Conservation (phyloP, 2,329 filamentous ascomycete genomes). For the Nothomitra cinnamomea region DNA sequence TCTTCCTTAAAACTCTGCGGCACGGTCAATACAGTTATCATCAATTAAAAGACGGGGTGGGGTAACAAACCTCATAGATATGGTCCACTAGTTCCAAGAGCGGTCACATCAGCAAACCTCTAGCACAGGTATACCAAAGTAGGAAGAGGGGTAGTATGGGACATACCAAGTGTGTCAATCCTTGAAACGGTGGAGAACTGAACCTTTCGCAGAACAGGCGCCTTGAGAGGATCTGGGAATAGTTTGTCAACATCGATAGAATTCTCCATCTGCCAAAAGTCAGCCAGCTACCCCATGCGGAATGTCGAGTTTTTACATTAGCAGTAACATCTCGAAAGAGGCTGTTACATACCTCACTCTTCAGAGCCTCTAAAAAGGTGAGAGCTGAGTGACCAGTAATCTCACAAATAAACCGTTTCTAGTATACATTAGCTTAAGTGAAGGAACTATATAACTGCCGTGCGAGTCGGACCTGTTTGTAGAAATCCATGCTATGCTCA, state of each 20-base stretch:
- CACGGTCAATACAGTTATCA: neutral
- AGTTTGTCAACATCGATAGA: conserved; percentile 78
- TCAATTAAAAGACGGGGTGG: neutral
- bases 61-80: conserved; percentile 27
- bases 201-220: conserved; percentile 74
- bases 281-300: neutral
- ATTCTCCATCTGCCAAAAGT: conserved; percentile 43
- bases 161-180: conserved; percentile 61
- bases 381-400: conserved; percentile 86
- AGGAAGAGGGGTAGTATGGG: neutral
- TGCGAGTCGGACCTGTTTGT: conserved; percentile 53
- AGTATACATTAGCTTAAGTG: conserved; percentile 2
- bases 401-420: conserved; percentile 86
- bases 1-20: conserved; percentile 60
- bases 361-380: conserved; percentile 80
- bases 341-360: conserved; percentile 58
- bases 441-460: neutral
- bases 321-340: neutral
- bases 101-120: neutral
- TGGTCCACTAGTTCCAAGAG: conserved; percentile 25
- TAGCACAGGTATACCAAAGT: neutral
- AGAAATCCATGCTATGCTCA: conserved; percentile 69
- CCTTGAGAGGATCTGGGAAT: conserved; percentile 82
- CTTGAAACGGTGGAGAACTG: conserved; percentile 81
- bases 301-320: neutral